A percentile compares a stretch with the other conserved stretches of the same genome.
Conservation (phyloP, 106 monocot species). For the Iris macrosiphon region DNA sequence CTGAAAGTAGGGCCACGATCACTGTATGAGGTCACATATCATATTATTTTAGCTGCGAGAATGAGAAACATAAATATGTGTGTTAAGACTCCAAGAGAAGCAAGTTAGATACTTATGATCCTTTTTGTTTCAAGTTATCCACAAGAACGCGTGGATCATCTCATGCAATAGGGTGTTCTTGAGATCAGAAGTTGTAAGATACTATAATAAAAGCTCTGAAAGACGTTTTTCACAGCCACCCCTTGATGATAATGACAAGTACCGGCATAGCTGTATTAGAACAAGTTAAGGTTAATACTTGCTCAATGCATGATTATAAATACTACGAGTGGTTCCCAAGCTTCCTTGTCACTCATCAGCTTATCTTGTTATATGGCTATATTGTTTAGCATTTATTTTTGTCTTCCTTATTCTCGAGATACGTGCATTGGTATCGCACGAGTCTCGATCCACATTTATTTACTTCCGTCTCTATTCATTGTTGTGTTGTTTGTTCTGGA, state of each 20-base stretch:
- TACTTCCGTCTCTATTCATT: no score
- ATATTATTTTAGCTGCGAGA: neutral
- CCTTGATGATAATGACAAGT: conserved; percentile 28
- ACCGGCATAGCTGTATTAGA: conserved; percentile 37
- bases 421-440: no score
- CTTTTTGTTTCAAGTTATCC: conserved; percentile 17
- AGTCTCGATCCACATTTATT: no score
- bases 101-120: conserved; percentile 25
- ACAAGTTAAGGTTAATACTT: neutral
- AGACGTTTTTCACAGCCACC: conserved; percentile 41
- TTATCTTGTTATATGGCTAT: no score
- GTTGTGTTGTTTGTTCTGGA: no score
- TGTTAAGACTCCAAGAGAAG: neutral
- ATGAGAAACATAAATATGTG: neutral
- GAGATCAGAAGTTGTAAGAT: conserved; percentile 27
- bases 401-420: no score
- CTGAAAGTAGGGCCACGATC: conserved; percentile 35
- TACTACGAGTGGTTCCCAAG: no score
- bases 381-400: no score
- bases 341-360: no score
- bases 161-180: conserved; percentile 54
- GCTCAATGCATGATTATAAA: no score
- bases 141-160: conserved; percentile 66
- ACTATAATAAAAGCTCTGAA: conserved; percentile 28
- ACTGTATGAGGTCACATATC: conserved; percentile 14